Conservation (phyloP, 768 basidiomycete species). For the Amylocystis lapponica region DNA sequence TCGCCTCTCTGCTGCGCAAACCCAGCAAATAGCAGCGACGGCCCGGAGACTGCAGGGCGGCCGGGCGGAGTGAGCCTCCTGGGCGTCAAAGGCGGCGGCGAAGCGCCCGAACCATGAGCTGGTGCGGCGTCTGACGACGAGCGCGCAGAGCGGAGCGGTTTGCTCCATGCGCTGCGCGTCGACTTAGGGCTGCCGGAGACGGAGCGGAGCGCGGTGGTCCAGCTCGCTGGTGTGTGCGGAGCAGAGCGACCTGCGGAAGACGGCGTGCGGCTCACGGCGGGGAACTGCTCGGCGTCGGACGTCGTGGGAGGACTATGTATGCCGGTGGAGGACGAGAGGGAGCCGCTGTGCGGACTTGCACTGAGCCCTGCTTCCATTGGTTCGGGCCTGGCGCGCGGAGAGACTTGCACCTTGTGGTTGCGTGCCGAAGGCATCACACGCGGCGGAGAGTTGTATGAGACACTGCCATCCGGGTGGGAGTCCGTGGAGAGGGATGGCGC, state of each 20-base stretch:
- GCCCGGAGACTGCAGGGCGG: neutral
- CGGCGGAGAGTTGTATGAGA: conserved; percentile 20
- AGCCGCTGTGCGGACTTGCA: conserved; percentile 19
- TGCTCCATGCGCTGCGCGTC: conserved; percentile 25
- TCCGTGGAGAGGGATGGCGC: conserved; percentile 1
- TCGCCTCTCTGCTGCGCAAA: conserved; percentile 4
- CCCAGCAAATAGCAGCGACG: neutral
- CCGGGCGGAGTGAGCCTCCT: neutral
- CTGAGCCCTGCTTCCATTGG: conserved; percentile 48
- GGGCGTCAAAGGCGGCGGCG: neutral
- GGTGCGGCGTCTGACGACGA: conserved; percentile 16
- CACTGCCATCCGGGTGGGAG: conserved; percentile 1
- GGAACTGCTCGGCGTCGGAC: conserved; percentile 27
- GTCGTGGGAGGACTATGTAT: conserved; percentile 9
- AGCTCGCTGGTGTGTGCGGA: conserved; percentile 8
- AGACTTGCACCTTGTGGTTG: conserved; percentile 51
- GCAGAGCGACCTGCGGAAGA: conserved; percentile 20
- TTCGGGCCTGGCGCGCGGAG: conserved; percentile 41
- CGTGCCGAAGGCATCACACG: conserved; percentile 30
- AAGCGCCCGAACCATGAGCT: neutral
- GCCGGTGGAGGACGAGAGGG: conserved; percentile 5
- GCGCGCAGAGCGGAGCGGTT: conserved; percentile 19
- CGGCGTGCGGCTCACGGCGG: conserved; percentile 28
- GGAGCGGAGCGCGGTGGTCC: conserved; percentile 12
- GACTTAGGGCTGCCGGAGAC: conserved; percentile 18